Evolutionary conservation across 2,329 filamentous ascomycete species (phyloP), one percentile per base, ranked within the genome.

Genomic region (Geosmithia flava): DNA sequence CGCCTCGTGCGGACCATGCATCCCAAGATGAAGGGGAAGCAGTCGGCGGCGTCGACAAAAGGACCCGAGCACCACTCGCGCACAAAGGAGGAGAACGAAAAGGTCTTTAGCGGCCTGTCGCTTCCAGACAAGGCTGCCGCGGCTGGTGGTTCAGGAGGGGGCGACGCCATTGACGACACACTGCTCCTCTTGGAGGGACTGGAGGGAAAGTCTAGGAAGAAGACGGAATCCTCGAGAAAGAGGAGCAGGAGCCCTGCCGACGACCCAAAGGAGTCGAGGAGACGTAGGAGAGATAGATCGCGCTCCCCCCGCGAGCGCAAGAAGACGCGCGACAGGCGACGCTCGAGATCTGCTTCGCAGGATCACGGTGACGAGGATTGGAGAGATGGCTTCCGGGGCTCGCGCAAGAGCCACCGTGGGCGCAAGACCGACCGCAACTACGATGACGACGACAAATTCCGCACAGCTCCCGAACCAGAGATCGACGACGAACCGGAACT

Each of bases 151-250:
- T 3, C 33, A 3, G 33, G 23, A 27, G 61, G 63, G 44, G 69
- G 68, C 1, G 85, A 87, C 60, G 85, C 80, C 19, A 84, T 96
- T 59, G 93, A 97, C 59, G 90, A 98, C 64, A 95, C 93, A 0
- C 80, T 98, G 56, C 90, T 90, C 1, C 75, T 95, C 58, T 66
- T 98, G n/a, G 93, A 97, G 63, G 85, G 82, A 0, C 68, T 97
- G 40, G 89, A 89, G 52, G 76, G 78, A 7, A 72, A 68, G 55
- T 71, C 71, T 51, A 72, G 70, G 50, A 70, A 67, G 55, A 72
- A 68, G 55, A 37, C 33, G 33, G 33, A 37, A 37, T 5, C 33
- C 15, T 37, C 33, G 33, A 68, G 73, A 50, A 81, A 81, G 61
- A 71, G 81, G 49, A 83, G 73, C 58, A 72, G 73, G 55, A 83